Conservation (phyloP, 1,284 basidiomycete species). For the Trametes sp. region DNA sequence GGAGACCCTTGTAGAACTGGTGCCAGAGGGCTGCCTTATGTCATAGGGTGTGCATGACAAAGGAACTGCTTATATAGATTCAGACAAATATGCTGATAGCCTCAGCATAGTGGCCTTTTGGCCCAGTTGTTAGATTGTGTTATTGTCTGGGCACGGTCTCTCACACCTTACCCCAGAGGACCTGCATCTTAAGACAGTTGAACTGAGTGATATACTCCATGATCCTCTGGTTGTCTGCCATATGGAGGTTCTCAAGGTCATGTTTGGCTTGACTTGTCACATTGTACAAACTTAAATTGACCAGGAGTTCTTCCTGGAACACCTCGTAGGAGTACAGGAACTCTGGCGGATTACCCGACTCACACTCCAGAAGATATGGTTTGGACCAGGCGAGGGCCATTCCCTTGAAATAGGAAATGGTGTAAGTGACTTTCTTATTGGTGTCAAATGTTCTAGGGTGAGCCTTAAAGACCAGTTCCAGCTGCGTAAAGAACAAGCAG, state of each 20-base stretch:
- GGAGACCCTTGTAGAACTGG: conserved; percentile 18
- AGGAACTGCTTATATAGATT: no score
- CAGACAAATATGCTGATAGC: no score
- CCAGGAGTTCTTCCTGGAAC: conserved; percentile 17
- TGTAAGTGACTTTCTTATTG: conserved; percentile 17
- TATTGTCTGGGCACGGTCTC: no score
- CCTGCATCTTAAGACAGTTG: conserved; percentile 7
- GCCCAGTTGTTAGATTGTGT: no score
- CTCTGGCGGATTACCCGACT: neutral
- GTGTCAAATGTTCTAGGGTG: conserved; percentile 15
- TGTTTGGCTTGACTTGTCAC: conserved; percentile 9
- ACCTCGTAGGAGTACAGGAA: conserved; percentile 15
- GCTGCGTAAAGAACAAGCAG: conserved; percentile 15
- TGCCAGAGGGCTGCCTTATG: neutral
- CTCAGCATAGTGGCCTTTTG: no score
- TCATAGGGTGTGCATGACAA: no score
- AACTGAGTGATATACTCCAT: conserved; percentile 13
- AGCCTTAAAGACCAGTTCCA: conserved; percentile 19
- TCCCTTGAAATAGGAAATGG: conserved; percentile 12
- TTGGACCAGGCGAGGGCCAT: conserved; percentile 9
- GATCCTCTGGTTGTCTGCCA: conserved; percentile 13
- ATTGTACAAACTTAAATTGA: conserved; percentile 17
- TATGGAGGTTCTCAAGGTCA: conserved; percentile 15
- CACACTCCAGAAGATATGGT: neutral
- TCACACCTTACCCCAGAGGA: conserved; percentile 9